Evolutionary conservation across 306 rosid genomes (phyloP).

Genomic region (Lithocarpus polystachyus): DNA sequence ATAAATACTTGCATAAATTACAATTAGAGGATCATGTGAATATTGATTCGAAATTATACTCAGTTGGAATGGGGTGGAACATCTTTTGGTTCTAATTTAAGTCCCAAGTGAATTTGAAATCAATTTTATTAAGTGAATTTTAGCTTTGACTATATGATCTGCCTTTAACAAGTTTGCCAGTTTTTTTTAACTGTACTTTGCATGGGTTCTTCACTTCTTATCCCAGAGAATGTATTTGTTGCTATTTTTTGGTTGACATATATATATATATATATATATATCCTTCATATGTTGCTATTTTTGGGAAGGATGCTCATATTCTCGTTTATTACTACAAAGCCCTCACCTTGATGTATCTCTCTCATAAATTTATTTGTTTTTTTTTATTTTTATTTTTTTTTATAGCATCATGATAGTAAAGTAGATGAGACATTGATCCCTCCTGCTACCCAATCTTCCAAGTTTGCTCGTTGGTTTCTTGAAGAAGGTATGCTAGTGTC

Average conservation of each 20-base stretch:
- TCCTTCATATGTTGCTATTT: not conserved
- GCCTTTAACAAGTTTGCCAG: not conserved
- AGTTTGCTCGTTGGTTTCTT: conserved; percentile 84
- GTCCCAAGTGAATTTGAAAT: not conserved
- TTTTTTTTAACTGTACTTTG: not conserved
- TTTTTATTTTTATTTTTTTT: conserved; percentile 10
- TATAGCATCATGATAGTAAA: conserved; percentile 46
- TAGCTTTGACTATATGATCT: not conserved
- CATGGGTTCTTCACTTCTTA: not conserved
- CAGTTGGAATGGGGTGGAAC: not conserved
- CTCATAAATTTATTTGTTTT: conserved; percentile 18
- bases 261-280: not conserved
- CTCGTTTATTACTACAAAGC: not conserved
- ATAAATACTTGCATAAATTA: not conserved
- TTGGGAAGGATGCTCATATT: conserved; percentile 4
- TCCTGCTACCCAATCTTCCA: conserved; percentile 64
- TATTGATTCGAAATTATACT: not conserved
- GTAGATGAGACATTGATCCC: conserved; percentile 58
- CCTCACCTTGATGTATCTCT: conserved; percentile 17
- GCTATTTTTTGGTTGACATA: not conserved
- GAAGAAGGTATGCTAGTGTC: conserved; percentile 70
- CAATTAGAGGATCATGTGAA: not conserved
- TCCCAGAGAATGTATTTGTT: not conserved
- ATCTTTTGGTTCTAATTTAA: not conserved
- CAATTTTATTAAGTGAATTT: not conserved